Evolutionary conservation across 2,329 filamentous ascomycete genomes (phyloP), one percentile per base, ranked within the genome.

Genomic region (Neurospora sp.): DNA sequence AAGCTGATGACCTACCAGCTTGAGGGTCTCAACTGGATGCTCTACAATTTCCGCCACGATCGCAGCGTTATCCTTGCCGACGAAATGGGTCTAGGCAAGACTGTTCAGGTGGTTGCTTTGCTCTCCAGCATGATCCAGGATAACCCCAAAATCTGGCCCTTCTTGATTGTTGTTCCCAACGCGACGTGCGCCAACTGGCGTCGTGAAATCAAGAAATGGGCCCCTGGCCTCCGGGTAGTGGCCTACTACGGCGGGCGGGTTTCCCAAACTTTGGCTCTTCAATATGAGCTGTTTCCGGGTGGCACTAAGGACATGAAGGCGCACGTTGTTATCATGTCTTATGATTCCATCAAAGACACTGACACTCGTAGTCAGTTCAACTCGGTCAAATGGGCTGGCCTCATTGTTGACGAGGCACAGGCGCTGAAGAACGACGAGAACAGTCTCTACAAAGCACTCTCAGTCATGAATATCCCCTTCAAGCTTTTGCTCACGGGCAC

Each of bases 51-150:
- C 84, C 91, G 93, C 76, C 84, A 87, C 68, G 85, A 90, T 74
- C 90, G 92, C 77, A 98, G 96, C 76, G 91, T 93, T 38, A 95
- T 98, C 71, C 86, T 98, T 7, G 96, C 96, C 0, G 96, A 99
- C 77, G 96, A 99, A 78, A 99, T 99, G 96, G 96, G 96, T 52
- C 87, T 99, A 1, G 96, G 96, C 39, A 99, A 99, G 82, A 99
- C 96, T 0, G 93, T 99, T 39, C 96, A 99, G 78, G 89, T 97
- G 68, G 91, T 98, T 71, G 88, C 90, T 2, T 87, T 97, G 72
- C 86, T 98, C 71, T 89, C 92, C 1, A 89, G 90, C 0, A 81
- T 98, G 43, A 85, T 91, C 33, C 85, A 91, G 72, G 86, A 90
- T 68, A 80, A 80, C n/a, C 88, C 88, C 6, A 82, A 87, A 77